Conservation (phyloP, 1,284 basidiomycete genomes). For the Tylopilus sp. region DNA sequence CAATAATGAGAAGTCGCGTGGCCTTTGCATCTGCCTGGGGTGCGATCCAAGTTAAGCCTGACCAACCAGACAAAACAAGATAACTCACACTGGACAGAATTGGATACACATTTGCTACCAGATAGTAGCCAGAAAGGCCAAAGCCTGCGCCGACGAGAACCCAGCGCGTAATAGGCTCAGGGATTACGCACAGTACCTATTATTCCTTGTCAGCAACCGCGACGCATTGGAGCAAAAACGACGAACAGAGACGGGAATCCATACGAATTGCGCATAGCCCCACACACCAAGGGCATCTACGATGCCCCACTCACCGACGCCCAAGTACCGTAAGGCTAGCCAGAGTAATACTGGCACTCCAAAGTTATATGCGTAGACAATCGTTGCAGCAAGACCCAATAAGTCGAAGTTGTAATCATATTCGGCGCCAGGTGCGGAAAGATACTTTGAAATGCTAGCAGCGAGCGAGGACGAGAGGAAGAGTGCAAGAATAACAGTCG, state of each 20-base stretch:
- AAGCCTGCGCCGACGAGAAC: conserved; percentile 79
- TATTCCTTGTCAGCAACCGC: conserved; percentile 6
- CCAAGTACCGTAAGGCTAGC: conserved; percentile 84
- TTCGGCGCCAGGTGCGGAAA: conserved; percentile 66
- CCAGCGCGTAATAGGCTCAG: conserved; percentile 85
- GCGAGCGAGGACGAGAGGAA: conserved; percentile 94
- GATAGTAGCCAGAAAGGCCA: conserved; percentile 84
- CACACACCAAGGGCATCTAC: conserved; percentile 83
- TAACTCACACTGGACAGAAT: conserved; percentile 83
- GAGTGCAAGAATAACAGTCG: conserved; percentile 90
- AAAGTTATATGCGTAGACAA: conserved; percentile 90
- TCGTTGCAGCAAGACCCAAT: conserved; percentile 81
- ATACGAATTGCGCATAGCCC: conserved; percentile 81
- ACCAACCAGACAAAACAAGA: neutral
- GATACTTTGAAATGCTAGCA: conserved; percentile 84
- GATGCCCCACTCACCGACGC: conserved; percentile 87
- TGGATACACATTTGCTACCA: conserved; percentile 89
- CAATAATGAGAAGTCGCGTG: conserved; percentile 81
- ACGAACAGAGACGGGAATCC: conserved; percentile 83
- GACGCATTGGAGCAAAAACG: neutral
- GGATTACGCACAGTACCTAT: conserved; percentile 86
- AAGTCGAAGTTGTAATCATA: conserved; percentile 89
- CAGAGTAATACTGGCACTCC: conserved; percentile 84
- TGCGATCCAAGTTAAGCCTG: conserved; percentile 11
- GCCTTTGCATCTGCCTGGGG: conserved; percentile 85